Evolutionary conservation across 495 filamentous ascomycete species (phyloP).

Genomic region (Rusavskia elegans): DNA sequence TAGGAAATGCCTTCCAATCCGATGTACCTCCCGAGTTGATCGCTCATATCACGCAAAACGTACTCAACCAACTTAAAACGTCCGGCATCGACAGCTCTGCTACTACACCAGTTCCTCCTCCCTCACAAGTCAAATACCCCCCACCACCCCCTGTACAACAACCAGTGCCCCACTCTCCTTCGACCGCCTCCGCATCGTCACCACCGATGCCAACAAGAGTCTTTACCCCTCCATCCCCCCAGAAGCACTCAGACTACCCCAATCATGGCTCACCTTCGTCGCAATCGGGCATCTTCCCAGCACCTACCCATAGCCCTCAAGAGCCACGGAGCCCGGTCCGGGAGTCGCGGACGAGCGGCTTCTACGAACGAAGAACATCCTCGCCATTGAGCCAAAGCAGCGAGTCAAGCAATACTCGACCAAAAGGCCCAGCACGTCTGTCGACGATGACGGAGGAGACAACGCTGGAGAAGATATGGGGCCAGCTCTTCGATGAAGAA

Average conservation of each 20-base stretch:
- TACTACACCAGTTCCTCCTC: slow-evolving; percentile 4
- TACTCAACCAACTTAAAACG: slow-evolving; percentile 36
- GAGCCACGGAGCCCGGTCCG: slow-evolving; percentile 13
- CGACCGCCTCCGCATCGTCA: slow-evolving; percentile 20
- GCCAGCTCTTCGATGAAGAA: slow-evolving; percentile 52
- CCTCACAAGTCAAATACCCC: slow-evolving; percentile 15
- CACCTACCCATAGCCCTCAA: slow-evolving; percentile 11
- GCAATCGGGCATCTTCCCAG: slow-evolving; percentile 10
- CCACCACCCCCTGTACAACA: slow-evolving; percentile 10
- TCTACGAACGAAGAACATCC: slow-evolving; percentile 6
- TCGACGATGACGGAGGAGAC: slow-evolving; percentile 37
- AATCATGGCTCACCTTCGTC: slow-evolving; percentile 14
- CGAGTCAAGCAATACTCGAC: slow-evolving; percentile 22
- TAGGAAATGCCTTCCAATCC: slow-evolving; percentile 26
- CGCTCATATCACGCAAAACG: slow-evolving; percentile 32
- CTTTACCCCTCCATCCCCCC: slow-evolving; percentile 28
- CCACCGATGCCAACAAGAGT: slow-evolving; percentile 18
- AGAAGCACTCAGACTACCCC: slow-evolving; percentile 12
- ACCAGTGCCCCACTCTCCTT: slow-evolving; percentile 14
- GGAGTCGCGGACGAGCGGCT: slow-evolving; percentile 17
- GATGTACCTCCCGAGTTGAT: slow-evolving; percentile 34
- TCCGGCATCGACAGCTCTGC: slow-evolving; percentile 21
- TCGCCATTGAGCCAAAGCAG: slow-evolving; percentile 22
- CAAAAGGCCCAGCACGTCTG: slow-evolving; percentile 26
- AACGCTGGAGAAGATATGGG: slow-evolving; percentile 58